Base-by-base conservation (phyloP, 192 early-diverging fungal genomes). In the Gonapodya prolifera region DNA sequence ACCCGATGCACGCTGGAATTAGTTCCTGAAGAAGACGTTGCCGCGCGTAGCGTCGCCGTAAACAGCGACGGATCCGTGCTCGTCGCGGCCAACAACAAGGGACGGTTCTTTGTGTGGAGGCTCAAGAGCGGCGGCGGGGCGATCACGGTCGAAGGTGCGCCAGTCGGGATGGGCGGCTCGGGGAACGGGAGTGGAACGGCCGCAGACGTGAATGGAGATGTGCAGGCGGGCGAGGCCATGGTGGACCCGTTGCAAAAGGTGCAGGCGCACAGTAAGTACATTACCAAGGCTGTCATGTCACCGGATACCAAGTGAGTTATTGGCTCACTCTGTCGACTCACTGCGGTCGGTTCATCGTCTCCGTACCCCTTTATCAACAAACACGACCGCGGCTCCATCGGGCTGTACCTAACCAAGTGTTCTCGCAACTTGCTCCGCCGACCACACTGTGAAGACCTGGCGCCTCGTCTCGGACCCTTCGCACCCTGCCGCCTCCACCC, bases 21-120 rank as follows among this genome's bases (percentile, higher is more conserved):
- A 69, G 86, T 85, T 2, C 90, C 90, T 16, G 90, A 91, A 76
- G 93, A 94, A 81, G 94, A 92, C 78, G 89, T 90, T 0, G 90
- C 94, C 0, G 85, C 92, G 34, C 87, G 92, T 30, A 92, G 91
- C 0, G 93, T 96, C 0, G 92, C 91, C 1, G 92, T 96, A 69
- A 92, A 93, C 0, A 85, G 89, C 28, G 94, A 95, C 79, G 92
- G 93, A 2, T 91, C 91, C 1, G 88, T 92, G 35, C 78, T 96
- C 1, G 88, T 94, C 0, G 93, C 92, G 2, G 93, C 89, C 1
- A 96, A 96, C 80, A 94, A 96, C 79, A 96, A 94, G n/a, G n/a
- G n/a, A n/a, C n/a, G n/a, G n/a, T n/a, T n/a, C n/a, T 89, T 86
- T 75, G 85, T 84, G 0, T 89, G 86, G 86, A 81, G 82, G 0